Base-by-base conservation (phyloP, 139 green algal genomes). In the Coelastrella sp. region DNA sequence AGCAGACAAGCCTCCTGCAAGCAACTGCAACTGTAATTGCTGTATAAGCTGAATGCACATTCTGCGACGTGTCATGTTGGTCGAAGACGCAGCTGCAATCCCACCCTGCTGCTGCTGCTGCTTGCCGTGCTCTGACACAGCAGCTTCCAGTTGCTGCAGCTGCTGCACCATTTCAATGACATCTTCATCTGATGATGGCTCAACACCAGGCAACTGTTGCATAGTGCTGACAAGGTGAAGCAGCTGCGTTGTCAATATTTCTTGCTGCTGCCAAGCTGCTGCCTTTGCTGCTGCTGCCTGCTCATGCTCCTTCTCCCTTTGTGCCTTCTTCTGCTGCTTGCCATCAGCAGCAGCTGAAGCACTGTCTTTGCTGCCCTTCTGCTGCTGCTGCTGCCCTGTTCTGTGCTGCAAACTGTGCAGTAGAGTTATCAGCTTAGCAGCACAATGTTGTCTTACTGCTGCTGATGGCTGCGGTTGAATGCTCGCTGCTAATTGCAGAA, bases 21-120 rank as follows among this genome's bases (percentile, higher is more conserved):
- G 57, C 40, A 92, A 41, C 74, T 94, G 89, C 80, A 97, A 85
- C 89, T 91, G 88, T 79, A 97, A 80, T 69, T 94, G 79, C 21
- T 82, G 88, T 63, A 88, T 76, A 67, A 97, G 79, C 38, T 89
- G 84, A 34, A 89, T 62, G 60, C 93, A 66, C 19, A 87, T 59
- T 2, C 83, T 66, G 6, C 81, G 68, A 41, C 83, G 79, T n/a
- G n/a, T n/a, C n/a, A n/a, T n/a, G n/a, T n/a, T n/a, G n/a, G n/a
- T n/a, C n/a, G n/a, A n/a, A n/a, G n/a, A n/a, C 40, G n/a, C 78
- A 66, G 60, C 78, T 59, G 57, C 59, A 45, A 38, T 60, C 19
- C 38, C 9, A 34, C 23, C 2, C 35, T 23, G 1, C 35, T 78
- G 69, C 27, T 82, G 64, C 64, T 74, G 34, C 32, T 74, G 66